Percentiles rank a stretch among this genome's conserved stretches.
phyloP scores from a whole-genome alignment of 228 moss, liverwort and hornwort genomes.

The Sphagnum fallax region DNA sequence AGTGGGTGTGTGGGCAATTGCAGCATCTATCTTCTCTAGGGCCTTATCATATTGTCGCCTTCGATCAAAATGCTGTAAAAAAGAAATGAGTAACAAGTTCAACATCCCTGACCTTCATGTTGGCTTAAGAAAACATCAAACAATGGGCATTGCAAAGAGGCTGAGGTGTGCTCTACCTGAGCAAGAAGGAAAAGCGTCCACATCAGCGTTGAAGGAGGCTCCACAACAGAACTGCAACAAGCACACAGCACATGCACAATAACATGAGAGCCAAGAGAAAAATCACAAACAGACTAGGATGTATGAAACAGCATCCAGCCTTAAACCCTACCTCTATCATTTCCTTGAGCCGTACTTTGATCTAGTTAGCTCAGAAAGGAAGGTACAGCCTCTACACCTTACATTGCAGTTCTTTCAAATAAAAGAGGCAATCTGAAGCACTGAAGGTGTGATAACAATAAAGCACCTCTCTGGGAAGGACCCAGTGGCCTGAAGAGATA shows the following conservation, averaged over 20 bases:
- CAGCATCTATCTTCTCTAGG: conserved; percentile 68
- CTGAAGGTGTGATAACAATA: not conserved
- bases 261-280: not conserved
- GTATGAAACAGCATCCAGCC: not conserved
- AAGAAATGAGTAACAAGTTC: not conserved
- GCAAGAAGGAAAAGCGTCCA: conserved; percentile 93
- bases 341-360: too few species aligned
- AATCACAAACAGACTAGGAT: too few species aligned
- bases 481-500: conserved; percentile 52
- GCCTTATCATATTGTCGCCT: conserved; percentile 64
- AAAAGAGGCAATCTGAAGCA: too few species aligned
- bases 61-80: conserved; percentile 72
- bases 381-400: too few species aligned
- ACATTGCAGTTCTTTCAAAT: too few species aligned
- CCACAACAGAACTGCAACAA: conserved; percentile 37
- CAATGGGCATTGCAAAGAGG: not conserved
- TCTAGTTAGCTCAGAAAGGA: too few species aligned
- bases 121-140: not conserved
- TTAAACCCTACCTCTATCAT: too few species aligned
- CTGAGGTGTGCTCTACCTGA: conserved; percentile 28
- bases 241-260: not conserved
- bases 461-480: conserved; percentile 58
- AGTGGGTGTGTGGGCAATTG: conserved; percentile 82
- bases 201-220: conserved; percentile 81
- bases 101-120: not conserved